phyloP scores from a whole-genome alignment of 345 rosid species.

The Acer negundo region DNA sequence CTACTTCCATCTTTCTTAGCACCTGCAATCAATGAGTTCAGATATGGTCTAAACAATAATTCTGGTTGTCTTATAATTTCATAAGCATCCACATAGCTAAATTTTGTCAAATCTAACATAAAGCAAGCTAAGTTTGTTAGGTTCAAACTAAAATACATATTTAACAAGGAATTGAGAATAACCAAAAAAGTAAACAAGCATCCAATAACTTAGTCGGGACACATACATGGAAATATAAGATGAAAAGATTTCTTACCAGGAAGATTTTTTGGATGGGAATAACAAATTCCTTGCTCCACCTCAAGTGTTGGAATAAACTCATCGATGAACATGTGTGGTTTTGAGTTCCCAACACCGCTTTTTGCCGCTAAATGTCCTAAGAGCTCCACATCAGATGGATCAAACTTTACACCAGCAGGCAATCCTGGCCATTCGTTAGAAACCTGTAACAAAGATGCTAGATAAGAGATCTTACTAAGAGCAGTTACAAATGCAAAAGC shows the following conservation, averaged over 20 bases:
- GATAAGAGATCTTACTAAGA: not conserved
- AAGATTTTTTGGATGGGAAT: conserved; percentile 89
- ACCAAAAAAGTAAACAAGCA: not conserved
- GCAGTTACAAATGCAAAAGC: not conserved
- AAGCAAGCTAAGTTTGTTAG: not conserved
- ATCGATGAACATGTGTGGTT: conserved; percentile 58
- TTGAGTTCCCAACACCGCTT: conserved; percentile 58
- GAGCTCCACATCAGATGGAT: conserved; percentile 79
- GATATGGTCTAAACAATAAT: not conserved
- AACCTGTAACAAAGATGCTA: conserved; percentile 44
- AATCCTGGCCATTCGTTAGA: conserved; percentile 79
- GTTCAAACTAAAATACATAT: not conserved
- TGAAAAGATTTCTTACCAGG: conserved; percentile 53
- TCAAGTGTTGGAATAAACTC: conserved; percentile 71
- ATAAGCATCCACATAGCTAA: not conserved
- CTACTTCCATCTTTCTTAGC: conserved; percentile 82
- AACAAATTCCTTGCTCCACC: conserved; percentile 75
- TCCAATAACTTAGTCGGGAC: not conserved
- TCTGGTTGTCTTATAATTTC: not conserved
- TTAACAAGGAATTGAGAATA: not conserved
- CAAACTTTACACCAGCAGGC: conserved; percentile 94
- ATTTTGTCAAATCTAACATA: not conserved
- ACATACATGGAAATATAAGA: not conserved
- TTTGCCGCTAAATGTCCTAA: conserved; percentile 75
- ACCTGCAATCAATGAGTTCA: conserved; percentile 50